Percentiles rank a stretch among this genome's conserved stretches.
phyloP scores from a whole-genome alignment of 225 moss, liverwort and hornwort genomes.

The Marchantia polymorpha region DNA sequence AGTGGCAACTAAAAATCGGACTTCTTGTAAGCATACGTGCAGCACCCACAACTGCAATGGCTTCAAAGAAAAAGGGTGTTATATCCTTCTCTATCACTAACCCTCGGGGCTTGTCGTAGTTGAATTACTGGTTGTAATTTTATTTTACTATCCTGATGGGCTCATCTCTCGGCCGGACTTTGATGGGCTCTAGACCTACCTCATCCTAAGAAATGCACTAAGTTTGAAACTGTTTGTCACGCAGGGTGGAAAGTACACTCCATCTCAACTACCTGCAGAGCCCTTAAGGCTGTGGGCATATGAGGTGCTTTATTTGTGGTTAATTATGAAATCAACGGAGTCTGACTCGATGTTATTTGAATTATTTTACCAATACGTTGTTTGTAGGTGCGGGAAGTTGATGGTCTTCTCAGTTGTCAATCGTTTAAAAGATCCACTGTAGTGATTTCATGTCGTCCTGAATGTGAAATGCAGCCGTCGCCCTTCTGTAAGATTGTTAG shows the following conservation, averaged over 20 bases:
- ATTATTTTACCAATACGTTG: background rate
- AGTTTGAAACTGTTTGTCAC: background rate
- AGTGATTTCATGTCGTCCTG: background rate
- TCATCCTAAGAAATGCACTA: no score
- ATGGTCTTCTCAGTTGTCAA: background rate
- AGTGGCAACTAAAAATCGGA: no score
- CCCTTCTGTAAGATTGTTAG: constrained; percentile 96
- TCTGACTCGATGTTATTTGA: background rate
- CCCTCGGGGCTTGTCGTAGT: no score
- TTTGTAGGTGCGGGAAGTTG: background rate
- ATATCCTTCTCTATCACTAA: no score
- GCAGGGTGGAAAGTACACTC: constrained; percentile 80
- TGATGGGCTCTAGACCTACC: no score
- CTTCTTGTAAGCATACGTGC: no score
- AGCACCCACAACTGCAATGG: no score
- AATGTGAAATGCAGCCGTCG: constrained; percentile 54
- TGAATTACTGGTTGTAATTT: no score
- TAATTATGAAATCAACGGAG: background rate
- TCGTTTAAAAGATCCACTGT: background rate
- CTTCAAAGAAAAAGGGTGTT: no score
- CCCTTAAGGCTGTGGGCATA: constrained; percentile 92
- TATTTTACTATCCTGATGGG: no score
- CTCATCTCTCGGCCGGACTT: no score
- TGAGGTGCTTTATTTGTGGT: constrained; percentile 57
- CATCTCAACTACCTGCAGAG: constrained; percentile 66